phyloP scores from a whole-genome alignment of 2,329 filamentous ascomycete species.

The Colletotrichum eleusines region DNA sequence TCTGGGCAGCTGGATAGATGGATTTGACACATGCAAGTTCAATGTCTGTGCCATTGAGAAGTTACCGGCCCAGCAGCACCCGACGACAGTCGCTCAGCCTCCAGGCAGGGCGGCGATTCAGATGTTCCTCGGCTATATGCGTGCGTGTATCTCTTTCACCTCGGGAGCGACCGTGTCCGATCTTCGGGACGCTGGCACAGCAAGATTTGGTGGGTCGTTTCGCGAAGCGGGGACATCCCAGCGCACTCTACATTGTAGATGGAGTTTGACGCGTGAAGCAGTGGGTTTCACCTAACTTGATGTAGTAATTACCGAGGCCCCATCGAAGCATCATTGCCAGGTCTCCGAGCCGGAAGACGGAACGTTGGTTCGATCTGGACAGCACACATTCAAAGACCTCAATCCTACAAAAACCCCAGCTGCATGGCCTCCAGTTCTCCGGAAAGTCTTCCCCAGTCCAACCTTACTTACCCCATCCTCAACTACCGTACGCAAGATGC shows the following conservation, averaged over 20 bases:
- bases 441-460: slow-evolving; percentile 10
- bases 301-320: slow-evolving; percentile 32
- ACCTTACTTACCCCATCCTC: not conserved
- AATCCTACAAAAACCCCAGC: slow-evolving; percentile 27
- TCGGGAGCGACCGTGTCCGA: slow-evolving; percentile 33
- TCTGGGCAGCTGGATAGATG: not conserved
- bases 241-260: not conserved
- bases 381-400: slow-evolving; percentile 12
- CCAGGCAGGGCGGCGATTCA: not conserved
- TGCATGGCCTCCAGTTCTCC: slow-evolving; percentile 8
- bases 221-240: slow-evolving; percentile 5
- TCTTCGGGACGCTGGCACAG: slow-evolving; percentile 16
- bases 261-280: slow-evolving; percentile 23
- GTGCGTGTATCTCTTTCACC: not conserved
- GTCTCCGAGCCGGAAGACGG: slow-evolving; percentile 29
- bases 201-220: slow-evolving; percentile 12
- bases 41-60: not conserved
- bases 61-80: not conserved
- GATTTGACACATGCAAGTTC: not conserved
- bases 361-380: slow-evolving; percentile 31
- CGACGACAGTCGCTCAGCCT: no score
- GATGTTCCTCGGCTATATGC: slow-evolving; percentile 7
- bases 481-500: slow-evolving; percentile 28
- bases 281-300: slow-evolving; percentile 24
- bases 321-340: slow-evolving; percentile 29